phyloP scores from a whole-genome alignment of 805 yeast species.

The Lachancea kluyveri region DNA sequence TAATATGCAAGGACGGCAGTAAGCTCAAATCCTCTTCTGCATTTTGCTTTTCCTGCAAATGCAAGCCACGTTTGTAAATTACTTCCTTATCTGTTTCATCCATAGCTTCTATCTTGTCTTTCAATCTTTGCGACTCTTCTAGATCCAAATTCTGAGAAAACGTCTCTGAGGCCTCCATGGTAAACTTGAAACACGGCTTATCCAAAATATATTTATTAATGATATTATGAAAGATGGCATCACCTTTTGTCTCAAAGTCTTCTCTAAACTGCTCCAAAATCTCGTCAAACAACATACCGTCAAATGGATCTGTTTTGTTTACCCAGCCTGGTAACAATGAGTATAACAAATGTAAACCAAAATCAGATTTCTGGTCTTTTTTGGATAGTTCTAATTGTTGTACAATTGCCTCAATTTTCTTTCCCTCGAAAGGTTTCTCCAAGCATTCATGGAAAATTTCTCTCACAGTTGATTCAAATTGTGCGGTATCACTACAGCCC shows the following conservation, averaged over 20 bases:
- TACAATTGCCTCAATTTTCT: slow-evolving; percentile 75
- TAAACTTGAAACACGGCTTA: slow-evolving; percentile 60
- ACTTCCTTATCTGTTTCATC: slow-evolving; percentile 49
- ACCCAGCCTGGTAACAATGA: slow-evolving; percentile 82
- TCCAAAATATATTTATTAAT: slow-evolving; percentile 46
- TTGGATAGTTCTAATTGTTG: slow-evolving; percentile 82
- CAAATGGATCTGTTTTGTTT: slow-evolving; percentile 72
- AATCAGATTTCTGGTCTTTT: slow-evolving; percentile 83
- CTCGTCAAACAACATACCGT: slow-evolving; percentile 57
- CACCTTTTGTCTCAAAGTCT: slow-evolving; percentile 49
- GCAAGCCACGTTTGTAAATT: slow-evolving; percentile 54
- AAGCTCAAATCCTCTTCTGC: slow-evolving; percentile 67
- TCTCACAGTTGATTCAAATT: slow-evolving; percentile 42
- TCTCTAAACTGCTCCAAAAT: slow-evolving; percentile 52
- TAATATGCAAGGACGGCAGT: slow-evolving; percentile 68
- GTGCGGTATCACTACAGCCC: slow-evolving; percentile 51
- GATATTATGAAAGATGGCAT: slow-evolving; percentile 53
- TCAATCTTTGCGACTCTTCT: slow-evolving; percentile 54
- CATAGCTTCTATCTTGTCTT: slow-evolving; percentile 37
- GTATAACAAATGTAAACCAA: slow-evolving; percentile 73
- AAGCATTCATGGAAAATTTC: slow-evolving; percentile 41
- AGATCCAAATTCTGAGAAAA: slow-evolving; percentile 44
- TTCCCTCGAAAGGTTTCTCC: slow-evolving; percentile 42
- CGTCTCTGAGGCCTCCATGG: slow-evolving; percentile 63
- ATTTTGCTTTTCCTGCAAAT: slow-evolving; percentile 57